Percentiles rank a stretch among this genome's conserved stretches.
These are phyloP conservation scores for Phialocephala sp. DNA, from an alignment of 2,329 filamentous ascomycete genomes.

Conservation along the genomic window DNA sequence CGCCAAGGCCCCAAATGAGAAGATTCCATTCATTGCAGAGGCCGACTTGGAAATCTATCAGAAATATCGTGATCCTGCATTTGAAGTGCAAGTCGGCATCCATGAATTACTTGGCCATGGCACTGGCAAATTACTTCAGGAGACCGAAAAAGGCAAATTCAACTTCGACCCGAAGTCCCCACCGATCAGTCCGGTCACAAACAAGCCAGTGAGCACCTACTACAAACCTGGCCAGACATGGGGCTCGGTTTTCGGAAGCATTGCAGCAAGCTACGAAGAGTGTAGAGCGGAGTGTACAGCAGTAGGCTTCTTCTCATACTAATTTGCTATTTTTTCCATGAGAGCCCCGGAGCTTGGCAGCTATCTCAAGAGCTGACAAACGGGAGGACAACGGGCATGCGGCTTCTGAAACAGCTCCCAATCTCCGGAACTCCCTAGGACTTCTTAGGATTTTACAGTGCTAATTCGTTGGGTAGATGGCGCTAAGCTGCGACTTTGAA, in stretches of 20 bases:
- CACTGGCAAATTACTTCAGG: constrained; percentile 91
- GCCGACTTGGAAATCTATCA: constrained; percentile 79
- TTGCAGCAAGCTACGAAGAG: constrained; percentile 91
- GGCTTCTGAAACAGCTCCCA: too few species aligned
- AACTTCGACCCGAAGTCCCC: constrained; percentile 89
- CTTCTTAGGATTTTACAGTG: too few species aligned
- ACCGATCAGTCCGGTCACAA: constrained; percentile 79
- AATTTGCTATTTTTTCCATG: too few species aligned
- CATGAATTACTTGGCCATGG: constrained; percentile 90
- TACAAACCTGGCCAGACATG: constrained; percentile 97
- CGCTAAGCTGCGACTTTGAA: constrained; percentile 83
- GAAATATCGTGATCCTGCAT: constrained; percentile 83
- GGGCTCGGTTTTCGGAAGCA: constrained; percentile 87
- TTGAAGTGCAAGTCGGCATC: constrained; percentile 94
- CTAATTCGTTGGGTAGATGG: too few species aligned
- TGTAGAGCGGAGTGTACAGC: constrained; percentile 83
- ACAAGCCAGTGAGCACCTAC: constrained; percentile 80
- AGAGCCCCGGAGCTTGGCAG: too few species aligned
- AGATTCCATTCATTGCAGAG: constrained; percentile 85
- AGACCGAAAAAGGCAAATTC: constrained; percentile 79
- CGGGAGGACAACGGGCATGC: too few species aligned
- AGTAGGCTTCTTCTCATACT: too few species aligned
- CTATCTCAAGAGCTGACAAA: too few species aligned
- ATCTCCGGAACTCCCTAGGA: too few species aligned
- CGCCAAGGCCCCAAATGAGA: constrained; percentile 90